phyloP scores from a whole-genome alignment of 2,329 filamentous ascomycete genomes.

The Botrytis elliptica region DNA sequence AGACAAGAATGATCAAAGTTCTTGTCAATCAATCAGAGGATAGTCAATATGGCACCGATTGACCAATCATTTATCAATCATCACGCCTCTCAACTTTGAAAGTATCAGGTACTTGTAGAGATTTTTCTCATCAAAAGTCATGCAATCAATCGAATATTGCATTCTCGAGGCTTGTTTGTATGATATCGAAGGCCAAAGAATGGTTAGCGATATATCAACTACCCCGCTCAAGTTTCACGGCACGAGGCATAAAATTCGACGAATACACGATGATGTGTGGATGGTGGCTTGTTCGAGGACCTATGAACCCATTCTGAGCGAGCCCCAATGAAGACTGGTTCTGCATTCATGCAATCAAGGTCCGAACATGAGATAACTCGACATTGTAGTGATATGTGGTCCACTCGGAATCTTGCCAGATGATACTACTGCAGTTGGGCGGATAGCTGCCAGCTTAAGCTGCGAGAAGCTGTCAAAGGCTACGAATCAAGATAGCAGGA shows the following conservation, averaged over 20 bases:
- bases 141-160: not conserved
- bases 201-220: conserved; percentile 18
- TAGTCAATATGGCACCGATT: conserved; percentile 28
- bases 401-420: conserved; percentile 24
- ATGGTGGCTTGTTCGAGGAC: not conserved
- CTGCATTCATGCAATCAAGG: conserved; percentile 23
- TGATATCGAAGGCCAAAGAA: not conserved
- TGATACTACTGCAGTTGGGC: conserved; percentile 1
- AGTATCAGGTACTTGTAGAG: not conserved
- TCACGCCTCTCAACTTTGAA: not conserved
- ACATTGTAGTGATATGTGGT: conserved; percentile 20
- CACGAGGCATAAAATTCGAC: conserved; percentile 19
- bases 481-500: not conserved
- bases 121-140: conserved; percentile 4
- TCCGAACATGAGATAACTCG: conserved; percentile 27
- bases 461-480: not conserved
- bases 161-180: not conserved
- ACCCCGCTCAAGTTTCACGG: conserved; percentile 18
- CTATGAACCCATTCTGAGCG: conserved; percentile 18
- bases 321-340: conserved; percentile 21
- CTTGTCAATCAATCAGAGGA: not conserved
- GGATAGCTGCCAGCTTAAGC: not conserved
- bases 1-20: conserved; percentile 2
- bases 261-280: not conserved
- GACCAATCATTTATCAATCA: conserved; percentile 26